Evolutionary conservation across 495 filamentous ascomycete species (phyloP), one percentile per base, ranked within the genome.

Genomic region (Bacidia gigantensis): DNA sequence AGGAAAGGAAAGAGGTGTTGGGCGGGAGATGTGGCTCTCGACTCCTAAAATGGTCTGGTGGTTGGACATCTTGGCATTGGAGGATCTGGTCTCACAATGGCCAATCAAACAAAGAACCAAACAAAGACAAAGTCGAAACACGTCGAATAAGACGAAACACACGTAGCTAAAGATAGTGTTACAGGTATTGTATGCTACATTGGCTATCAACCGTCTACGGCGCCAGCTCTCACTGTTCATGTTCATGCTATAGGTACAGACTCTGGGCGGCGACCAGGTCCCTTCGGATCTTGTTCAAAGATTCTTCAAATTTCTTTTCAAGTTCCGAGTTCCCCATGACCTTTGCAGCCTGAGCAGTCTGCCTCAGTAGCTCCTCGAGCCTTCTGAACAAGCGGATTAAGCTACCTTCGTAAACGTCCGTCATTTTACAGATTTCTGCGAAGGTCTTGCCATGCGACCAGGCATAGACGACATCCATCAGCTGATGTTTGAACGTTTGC

Each of bases 371-470:
- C 69, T 98, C 92, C 67, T 98, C 93, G 32, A 98, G 70, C 20
- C 93, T 84, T 46, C 92, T 82, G 78, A 98, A 97, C 46, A 96
- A 80, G 26, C 92, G 86, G 61, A 98, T 97, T 57, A 98, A 72
- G 52, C 83, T 94, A 43, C 92, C 92, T 65, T 98, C 92, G 66
- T 95, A 98, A 35, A 90, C 86, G 64, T 95, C 89, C 25, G 92
- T 95, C 90, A 96, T 95, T 82, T 89, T 89, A 67, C 92, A 97
- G 50, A 98, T 95, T 52, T 92, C 79, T n/a, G 84, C 79, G 70
- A 98, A 98, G 3, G 84, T 81, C 57, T 83, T 85, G 46, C 90
- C 93, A 51, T 89, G 80, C n/a, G 86, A 79, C 92, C 92, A 98
- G 14, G 86, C 85, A 63, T 83, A 84, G 24, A 98, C 87, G 26